These are phyloP conservation scores for Coprinellus aureogranulatus DNA, from an alignment of 768 basidiomycete species.

Conservation along the genomic window DNA sequence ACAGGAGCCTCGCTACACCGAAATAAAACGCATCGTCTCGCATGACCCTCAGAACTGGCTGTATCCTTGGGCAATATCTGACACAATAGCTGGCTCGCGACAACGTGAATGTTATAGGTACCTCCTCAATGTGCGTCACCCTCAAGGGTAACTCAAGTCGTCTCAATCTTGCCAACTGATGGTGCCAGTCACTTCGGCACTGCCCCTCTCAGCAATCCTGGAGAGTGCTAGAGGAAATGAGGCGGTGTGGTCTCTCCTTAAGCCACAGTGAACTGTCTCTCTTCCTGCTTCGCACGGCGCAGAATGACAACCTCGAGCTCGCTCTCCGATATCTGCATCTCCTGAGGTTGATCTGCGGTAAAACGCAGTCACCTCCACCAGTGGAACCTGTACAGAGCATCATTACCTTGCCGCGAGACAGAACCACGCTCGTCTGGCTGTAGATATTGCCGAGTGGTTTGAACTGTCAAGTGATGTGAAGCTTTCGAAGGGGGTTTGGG, in stretches of 20 bases:
- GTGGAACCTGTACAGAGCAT: constrained; percentile 49
- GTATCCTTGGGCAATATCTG: constrained; percentile 64
- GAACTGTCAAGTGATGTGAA: constrained; percentile 55
- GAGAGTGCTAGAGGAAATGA: constrained; percentile 56
- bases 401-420: constrained; percentile 52
- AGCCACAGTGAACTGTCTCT: constrained; percentile 52
- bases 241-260: constrained; percentile 44
- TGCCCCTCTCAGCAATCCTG: constrained; percentile 39
- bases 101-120: constrained; percentile 49
- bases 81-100: constrained; percentile 55
- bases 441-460: constrained; percentile 65
- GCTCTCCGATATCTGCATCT: constrained; percentile 60
- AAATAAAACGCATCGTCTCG: constrained; percentile 42
- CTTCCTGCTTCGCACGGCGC: constrained; percentile 48
- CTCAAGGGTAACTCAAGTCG: constrained; percentile 1
- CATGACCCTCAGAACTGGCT: constrained; percentile 35
- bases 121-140: constrained; percentile 52
- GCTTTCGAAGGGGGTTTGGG: constrained; percentile 58
- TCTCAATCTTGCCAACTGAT: not conserved
- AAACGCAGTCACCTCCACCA: not conserved
- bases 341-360: constrained; percentile 49
- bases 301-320: constrained; percentile 58
- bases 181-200: constrained; percentile 44
- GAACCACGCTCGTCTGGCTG: constrained; percentile 62
- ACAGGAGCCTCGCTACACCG: not conserved